phyloP scores from a whole-genome alignment of 768 basidiomycete genomes.

The Mycena sanguinolenta region DNA sequence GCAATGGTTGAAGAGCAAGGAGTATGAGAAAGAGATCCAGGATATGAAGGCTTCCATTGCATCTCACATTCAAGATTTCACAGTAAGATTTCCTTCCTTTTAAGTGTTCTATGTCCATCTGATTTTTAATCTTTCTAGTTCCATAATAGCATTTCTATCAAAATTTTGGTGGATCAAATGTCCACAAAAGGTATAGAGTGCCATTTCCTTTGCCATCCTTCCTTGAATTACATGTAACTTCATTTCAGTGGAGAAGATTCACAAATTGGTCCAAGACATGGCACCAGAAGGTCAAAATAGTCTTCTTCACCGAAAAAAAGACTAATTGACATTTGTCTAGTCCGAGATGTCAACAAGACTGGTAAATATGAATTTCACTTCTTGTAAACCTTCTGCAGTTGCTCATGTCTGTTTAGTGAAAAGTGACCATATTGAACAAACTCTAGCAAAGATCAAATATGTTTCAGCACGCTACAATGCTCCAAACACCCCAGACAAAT shows the following conservation, averaged over 20 bases:
- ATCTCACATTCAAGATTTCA: too few species aligned
- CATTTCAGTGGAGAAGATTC: too few species aligned
- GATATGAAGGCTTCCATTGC: slow-evolving; percentile 12
- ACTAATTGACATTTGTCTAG: too few species aligned
- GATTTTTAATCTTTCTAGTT: not conserved
- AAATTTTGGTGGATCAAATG: not conserved
- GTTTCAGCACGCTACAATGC: slow-evolving; percentile 17
- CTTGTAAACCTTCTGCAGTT: not conserved
- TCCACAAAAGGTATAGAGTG: slow-evolving; percentile 1
- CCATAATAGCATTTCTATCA: not conserved
- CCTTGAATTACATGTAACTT: not conserved
- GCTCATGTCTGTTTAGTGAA: slow-evolving; percentile 9
- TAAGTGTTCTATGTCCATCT: not conserved
- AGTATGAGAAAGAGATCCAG: slow-evolving; percentile 15
- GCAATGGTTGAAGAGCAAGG: slow-evolving; percentile 9
- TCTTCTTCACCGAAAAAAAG: too few species aligned
- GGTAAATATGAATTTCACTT: not conserved
- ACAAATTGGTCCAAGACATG: too few species aligned
- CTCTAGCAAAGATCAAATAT: slow-evolving; percentile 14
- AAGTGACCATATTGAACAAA: slow-evolving; percentile 5
- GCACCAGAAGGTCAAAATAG: too few species aligned
- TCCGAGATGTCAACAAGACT: not conserved
- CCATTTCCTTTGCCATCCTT: too few species aligned
- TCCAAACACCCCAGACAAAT: slow-evolving; percentile 15
- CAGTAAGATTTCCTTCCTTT: too few species aligned